Conservation (phyloP, 2,329 filamentous ascomycete genomes). For the Arthrinium phaeospermum region DNA sequence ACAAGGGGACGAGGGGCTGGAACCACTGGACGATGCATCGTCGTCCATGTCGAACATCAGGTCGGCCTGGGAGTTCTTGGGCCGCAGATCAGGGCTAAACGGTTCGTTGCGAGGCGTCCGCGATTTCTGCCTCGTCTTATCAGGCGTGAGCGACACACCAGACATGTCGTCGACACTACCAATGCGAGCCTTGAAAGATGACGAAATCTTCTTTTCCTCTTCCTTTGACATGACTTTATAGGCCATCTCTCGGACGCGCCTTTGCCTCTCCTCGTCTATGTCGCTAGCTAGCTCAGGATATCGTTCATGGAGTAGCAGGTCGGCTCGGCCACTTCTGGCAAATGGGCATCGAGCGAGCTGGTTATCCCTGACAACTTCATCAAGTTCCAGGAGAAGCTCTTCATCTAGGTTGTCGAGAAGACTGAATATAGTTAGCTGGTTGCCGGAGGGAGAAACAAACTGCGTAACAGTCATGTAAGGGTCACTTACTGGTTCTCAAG, state of each 20-base stretch:
- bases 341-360: slow-evolving; percentile 81
- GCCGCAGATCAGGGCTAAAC: slow-evolving; percentile 69
- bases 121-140: slow-evolving; percentile 53
- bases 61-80: slow-evolving; percentile 73
- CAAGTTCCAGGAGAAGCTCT: slow-evolving; percentile 80
- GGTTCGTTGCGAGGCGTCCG: slow-evolving; percentile 58
- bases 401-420: slow-evolving; percentile 85
- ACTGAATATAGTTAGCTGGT: slow-evolving; percentile 42
- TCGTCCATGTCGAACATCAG: slow-evolving; percentile 97
- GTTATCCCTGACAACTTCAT: slow-evolving; percentile 79
- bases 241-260: slow-evolving; percentile 77
- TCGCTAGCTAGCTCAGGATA: slow-evolving; percentile 68
- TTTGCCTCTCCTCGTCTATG: slow-evolving; percentile 71
- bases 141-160: slow-evolving; percentile 46
- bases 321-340: slow-evolving; percentile 75
- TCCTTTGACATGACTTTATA: slow-evolving; percentile 69
- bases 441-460: slow-evolving; percentile 28
- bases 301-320: slow-evolving; percentile 67
- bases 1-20: slow-evolving; percentile 40
- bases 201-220: slow-evolving; percentile 66
- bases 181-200: slow-evolving; percentile 64
- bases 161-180: slow-evolving; percentile 69
- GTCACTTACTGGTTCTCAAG: slow-evolving; percentile 74
- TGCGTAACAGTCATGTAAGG: not conserved
- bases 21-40: slow-evolving; percentile 52